Evolutionary conservation across 768 basidiomycete genomes (phyloP).

Genomic region (Russula sp.): DNA sequence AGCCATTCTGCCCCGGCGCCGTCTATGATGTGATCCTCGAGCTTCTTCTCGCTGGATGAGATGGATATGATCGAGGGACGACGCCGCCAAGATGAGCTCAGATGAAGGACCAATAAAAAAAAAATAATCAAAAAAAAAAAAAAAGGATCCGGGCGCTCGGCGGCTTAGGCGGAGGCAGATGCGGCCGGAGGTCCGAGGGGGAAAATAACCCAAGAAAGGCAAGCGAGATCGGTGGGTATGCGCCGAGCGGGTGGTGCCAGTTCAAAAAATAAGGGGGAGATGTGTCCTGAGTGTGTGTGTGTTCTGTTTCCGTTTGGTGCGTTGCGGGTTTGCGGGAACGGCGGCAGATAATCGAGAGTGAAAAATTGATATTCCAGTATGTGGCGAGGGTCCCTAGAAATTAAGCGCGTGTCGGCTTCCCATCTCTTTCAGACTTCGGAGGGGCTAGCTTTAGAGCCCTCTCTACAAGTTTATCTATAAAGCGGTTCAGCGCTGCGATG

Average conservation of each 20-base stretch:
- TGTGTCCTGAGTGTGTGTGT: too few relatives aligned
- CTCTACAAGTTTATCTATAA: constrained; percentile 17
- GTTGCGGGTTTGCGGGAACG: too few relatives aligned
- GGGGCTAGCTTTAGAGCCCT: neutral
- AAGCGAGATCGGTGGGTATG: neutral
- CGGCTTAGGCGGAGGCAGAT: neutral
- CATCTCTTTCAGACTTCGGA: neutral
- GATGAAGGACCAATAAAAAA: too few relatives aligned
- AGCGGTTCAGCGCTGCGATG: constrained; percentile 4
- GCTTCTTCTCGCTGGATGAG: too few relatives aligned
- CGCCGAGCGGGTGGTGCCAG: constrained; percentile 12
- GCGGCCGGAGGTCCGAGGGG: constrained; percentile 12
- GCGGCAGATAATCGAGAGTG: too few relatives aligned
- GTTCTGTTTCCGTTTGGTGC: too few relatives aligned
- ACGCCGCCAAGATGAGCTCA: neutral
- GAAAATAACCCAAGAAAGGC: neutral
- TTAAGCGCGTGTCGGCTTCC: constrained; percentile 12
- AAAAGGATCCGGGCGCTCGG: neutral
- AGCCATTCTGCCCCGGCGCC: neutral
- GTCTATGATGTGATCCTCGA: neutral
- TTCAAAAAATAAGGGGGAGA: too few relatives aligned
- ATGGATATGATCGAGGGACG: neutral
- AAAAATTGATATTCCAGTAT: too few relatives aligned
- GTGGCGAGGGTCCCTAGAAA: too few relatives aligned
- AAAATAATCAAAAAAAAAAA: too few relatives aligned